phyloP scores from a whole-genome alignment of 2,329 filamentous ascomycete genomes.

The Pyrenophora teres region DNA sequence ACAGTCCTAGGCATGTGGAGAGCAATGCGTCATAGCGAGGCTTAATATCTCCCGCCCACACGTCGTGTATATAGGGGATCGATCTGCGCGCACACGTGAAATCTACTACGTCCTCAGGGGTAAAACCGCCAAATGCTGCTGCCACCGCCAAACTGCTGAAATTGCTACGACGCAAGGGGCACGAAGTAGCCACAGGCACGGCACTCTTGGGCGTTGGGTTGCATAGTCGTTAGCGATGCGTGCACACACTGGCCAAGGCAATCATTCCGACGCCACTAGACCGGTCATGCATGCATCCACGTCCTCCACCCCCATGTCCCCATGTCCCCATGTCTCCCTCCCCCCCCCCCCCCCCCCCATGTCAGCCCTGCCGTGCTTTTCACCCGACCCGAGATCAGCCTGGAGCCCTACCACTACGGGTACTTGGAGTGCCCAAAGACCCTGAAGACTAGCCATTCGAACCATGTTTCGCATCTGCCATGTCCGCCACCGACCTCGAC shows the following conservation, averaged over 20 bases:
- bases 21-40: neutral
- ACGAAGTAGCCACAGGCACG: conserved; percentile 31
- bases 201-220: conserved; percentile 22
- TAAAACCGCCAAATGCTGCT: conserved; percentile 1
- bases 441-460: neutral
- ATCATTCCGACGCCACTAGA: conserved; percentile 13
- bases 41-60: conserved; percentile 5
- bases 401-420: no score
- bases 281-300: conserved; percentile 1
- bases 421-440: no score
- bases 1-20: conserved; percentile 2
- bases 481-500: conserved; percentile 51
- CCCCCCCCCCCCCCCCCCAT: conserved; percentile 7
- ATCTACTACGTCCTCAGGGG: conserved; percentile 4
- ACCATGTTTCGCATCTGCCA: conserved; percentile 27
- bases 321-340: no score
- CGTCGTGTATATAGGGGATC: neutral
- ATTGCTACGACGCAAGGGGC: conserved; percentile 12
- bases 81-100: neutral
- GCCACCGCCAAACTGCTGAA: neutral
- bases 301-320: neutral
- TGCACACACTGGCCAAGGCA: conserved; percentile 4
- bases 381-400: conserved; percentile 1
- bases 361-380: neutral
- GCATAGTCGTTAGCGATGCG: conserved; percentile 11